Evolutionary conservation across 1,284 basidiomycete genomes (phyloP), one percentile per base, ranked within the genome.

Genomic region (Psilocybe mexicana): DNA sequence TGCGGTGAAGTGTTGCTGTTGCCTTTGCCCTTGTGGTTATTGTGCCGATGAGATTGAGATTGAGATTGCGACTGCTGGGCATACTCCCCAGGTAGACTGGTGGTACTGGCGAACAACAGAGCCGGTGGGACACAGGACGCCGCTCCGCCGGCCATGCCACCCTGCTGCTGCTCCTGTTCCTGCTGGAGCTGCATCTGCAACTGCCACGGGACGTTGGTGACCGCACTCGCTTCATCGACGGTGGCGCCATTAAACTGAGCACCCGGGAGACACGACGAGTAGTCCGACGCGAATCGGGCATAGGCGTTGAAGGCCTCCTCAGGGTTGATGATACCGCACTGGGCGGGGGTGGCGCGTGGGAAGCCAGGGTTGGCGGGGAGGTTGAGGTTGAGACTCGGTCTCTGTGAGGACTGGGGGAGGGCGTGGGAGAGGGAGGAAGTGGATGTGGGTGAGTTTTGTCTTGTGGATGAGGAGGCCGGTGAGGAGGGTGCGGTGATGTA

Each of bases 231-330:
- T 48, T 72, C 71, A 38, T 70, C 72, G 23, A 69, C 67, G 2
- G 66, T 65, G n/a, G 72, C 72, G 12, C 70, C 68, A 52, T 75
- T 74, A 58, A 70, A 73, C 59, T 76, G 74, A 28, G 84, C 80
- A 30, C 83, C 85, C 0, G 87, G 87, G 74, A 89, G 79, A 11
- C 79, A 78, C 0, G 80, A 79, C 0, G 82, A 83, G 67, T 86
- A 89, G 60, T 89, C 85, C 0, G 82, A 79, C 2, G 84, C 79
- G 62, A 87, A 89, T 42, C 84, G 82, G 12, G 80, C 80, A 52
- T 80, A 81, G 6, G 77, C 60, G 66, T 81, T 82, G 68, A 82
- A 83, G 1, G 80, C 79, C 23, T 82, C 78, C 47, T 76, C 70
- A 25, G 79, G 77, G 48, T 40, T 40, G 38, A 40, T 4, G 38